These are phyloP conservation scores for Quercus parvula DNA, from an alignment of 306 rosid genomes.

Conservation along the genomic window DNA sequence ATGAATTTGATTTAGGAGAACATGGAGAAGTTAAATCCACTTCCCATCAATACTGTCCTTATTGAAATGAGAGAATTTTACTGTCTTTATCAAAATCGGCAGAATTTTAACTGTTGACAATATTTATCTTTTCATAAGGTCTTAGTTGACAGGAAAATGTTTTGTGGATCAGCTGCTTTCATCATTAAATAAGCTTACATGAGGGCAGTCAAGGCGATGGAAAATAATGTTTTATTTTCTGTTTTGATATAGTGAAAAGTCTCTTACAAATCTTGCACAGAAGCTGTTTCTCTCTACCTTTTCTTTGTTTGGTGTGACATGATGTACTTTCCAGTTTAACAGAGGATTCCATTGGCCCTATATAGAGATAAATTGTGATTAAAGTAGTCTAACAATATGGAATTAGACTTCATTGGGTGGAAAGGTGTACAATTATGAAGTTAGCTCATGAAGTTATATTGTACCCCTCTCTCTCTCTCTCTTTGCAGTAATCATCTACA, in stretches of 20 bases:
- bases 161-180: neutral
- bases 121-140: neutral
- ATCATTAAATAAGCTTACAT: neutral
- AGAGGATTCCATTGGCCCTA: neutral
- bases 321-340: neutral
- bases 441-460: neutral
- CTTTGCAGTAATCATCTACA: neutral
- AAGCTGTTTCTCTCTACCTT: neutral
- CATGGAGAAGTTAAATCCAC: neutral
- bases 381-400: neutral
- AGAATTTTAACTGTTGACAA: neutral
- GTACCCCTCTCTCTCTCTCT: no score
- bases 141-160: neutral
- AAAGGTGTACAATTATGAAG: neutral
- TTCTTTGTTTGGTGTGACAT: neutral
- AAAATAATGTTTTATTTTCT: neutral
- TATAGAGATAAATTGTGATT: neutral
- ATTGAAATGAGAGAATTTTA: neutral
- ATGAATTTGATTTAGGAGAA: neutral
- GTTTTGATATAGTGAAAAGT: neutral
- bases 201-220: neutral
- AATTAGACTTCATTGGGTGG: neutral
- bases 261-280: neutral
- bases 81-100: neutral
- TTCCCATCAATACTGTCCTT: neutral